A percentile compares a stretch with the other conserved stretches of the same genome.
Conservation (phyloP, 306 rosid species). For the Dicorynia guianensis region DNA sequence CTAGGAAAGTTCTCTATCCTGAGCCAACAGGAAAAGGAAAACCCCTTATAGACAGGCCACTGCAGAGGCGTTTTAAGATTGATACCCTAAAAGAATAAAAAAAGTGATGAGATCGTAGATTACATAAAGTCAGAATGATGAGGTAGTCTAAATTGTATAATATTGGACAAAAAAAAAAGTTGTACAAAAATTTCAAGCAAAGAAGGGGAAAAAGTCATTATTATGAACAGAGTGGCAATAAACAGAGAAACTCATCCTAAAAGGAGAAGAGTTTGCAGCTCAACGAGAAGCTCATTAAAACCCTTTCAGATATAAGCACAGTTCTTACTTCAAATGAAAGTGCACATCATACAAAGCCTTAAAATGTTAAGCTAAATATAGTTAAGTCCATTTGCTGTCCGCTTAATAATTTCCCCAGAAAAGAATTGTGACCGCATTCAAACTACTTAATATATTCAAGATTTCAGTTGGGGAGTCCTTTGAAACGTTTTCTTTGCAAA, state of each 20-base stretch:
- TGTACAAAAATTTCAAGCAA: conserved; percentile 31
- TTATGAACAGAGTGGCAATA: conserved; percentile 12
- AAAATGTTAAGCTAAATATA: not conserved
- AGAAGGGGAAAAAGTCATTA: not conserved
- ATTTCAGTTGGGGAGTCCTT: not conserved
- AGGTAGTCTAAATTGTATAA: not conserved
- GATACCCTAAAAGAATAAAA: conserved; percentile 75
- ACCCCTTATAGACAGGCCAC: conserved; percentile 93
- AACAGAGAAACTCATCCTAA: not conserved
- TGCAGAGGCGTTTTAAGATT: conserved; percentile 82
- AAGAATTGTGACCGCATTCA: not conserved
- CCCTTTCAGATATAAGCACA: too few species aligned
- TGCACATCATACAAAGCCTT: conserved; percentile 6
- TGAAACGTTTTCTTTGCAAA: not conserved
- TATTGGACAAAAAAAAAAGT: conserved; percentile 23
- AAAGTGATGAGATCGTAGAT: conserved; percentile 41
- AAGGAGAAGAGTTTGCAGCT: too few species aligned
- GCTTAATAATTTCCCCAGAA: not conserved
- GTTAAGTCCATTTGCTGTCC: conserved; percentile 15
- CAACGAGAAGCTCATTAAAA: too few species aligned
- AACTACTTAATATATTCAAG: conserved; percentile 1
- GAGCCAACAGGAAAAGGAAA: conserved; percentile 96
- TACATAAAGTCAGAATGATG: conserved; percentile 29
- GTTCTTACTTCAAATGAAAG: not conserved
- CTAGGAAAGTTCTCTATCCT: conserved; percentile 92